These are phyloP conservation scores for Hippophae rhamnoides DNA, from an alignment of 306 rosid genomes.

Conservation along the genomic window DNA sequence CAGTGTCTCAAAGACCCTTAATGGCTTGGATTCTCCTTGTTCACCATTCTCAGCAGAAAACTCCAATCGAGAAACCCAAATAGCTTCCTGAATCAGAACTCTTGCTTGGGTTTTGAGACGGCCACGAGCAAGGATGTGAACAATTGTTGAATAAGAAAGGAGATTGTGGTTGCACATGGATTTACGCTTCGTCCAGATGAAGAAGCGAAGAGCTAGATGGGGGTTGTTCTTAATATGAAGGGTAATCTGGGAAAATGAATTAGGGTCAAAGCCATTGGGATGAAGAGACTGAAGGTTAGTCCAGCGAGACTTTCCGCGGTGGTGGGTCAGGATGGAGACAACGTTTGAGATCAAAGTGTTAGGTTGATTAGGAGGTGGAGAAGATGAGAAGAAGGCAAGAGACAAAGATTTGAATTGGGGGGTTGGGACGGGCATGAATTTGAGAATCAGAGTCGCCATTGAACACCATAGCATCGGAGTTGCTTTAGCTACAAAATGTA, in stretches of 20 bases:
- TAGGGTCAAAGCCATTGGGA: conserved; percentile 44
- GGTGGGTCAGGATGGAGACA: conserved; percentile 51
- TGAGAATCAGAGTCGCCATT: conserved; percentile 33
- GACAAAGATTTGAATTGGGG: conserved; percentile 11
- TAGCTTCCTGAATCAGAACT: conserved; percentile 30
- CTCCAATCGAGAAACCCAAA: conserved; percentile 22
- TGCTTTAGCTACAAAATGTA: background rate
- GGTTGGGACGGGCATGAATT: conserved; percentile 11
- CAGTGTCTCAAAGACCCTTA: conserved; percentile 51
- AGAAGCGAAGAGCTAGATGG: conserved; percentile 65
- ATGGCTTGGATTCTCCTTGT: conserved; percentile 17
- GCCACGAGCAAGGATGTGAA: conserved; percentile 62
- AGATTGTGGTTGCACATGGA: conserved; percentile 58
- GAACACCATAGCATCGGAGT: background rate
- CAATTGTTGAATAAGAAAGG: conserved; percentile 48
- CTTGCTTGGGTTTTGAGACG: conserved; percentile 54
- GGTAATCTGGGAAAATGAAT: conserved; percentile 46
- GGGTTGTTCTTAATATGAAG: conserved; percentile 52
- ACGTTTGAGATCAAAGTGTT: conserved; percentile 19
- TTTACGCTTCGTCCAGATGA: conserved; percentile 44
- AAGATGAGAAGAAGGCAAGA: conserved; percentile 11
- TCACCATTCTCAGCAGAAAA: background rate
- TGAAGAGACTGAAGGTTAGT: conserved; percentile 37
- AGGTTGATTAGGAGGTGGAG: conserved; percentile 12
- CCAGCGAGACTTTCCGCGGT: conserved; percentile 80